These are phyloP conservation scores for Fusarium odoratissimum DNA, from an alignment of 2,329 filamentous ascomycete species.

Conservation along the genomic window DNA sequence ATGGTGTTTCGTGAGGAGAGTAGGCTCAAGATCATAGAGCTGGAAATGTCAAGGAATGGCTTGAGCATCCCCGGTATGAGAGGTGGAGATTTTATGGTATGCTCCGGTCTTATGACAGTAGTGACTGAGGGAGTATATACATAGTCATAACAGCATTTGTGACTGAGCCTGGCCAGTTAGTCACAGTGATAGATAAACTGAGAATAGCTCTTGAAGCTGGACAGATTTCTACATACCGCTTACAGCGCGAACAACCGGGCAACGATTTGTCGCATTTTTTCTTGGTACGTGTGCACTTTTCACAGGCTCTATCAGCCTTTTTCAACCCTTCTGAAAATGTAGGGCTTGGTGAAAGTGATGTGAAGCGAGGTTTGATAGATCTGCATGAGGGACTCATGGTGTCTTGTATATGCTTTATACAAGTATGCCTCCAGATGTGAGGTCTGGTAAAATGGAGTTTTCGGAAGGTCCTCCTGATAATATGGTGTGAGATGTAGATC, in stretches of 20 bases:
- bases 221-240: constrained; percentile 40
- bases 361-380: constrained; percentile 31
- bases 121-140: constrained; percentile 49
- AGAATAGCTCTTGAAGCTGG: fast-evolving
- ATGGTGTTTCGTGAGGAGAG: constrained; percentile 46
- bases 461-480: background rate
- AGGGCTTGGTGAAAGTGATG: constrained; percentile 39
- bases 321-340: constrained; percentile 39
- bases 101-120: constrained; percentile 43
- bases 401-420: background rate
- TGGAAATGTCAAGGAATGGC: constrained; percentile 49
- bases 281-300: constrained; percentile 52
- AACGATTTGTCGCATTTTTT: constrained; percentile 53
- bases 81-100: constrained; percentile 22
- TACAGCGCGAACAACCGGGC: constrained; percentile 49
- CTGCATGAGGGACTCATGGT: constrained; percentile 20
- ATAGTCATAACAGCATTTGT: constrained; percentile 51
- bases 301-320: constrained; percentile 50
- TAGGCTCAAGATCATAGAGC: constrained; percentile 53
- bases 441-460: background rate
- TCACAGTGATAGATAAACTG: background rate
- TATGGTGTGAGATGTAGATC: background rate
- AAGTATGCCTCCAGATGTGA: background rate
- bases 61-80: constrained; percentile 41
- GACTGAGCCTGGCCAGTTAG: constrained; percentile 33